Conservation (phyloP, 2,329 filamentous ascomycete genomes). For the Cercospora brassicicola region DNA sequence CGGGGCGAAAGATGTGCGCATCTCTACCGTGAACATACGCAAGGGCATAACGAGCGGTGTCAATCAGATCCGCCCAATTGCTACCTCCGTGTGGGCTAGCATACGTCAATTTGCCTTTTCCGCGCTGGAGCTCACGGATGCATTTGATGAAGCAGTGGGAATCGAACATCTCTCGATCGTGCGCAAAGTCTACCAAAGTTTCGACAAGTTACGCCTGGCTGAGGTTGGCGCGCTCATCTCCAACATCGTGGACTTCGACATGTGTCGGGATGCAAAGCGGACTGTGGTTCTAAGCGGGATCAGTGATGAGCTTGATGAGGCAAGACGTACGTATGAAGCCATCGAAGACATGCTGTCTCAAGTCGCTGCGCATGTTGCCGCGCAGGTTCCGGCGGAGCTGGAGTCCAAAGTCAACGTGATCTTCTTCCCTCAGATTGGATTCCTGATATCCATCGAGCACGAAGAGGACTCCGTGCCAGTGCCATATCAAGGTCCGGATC, state of each 20-base stretch:
- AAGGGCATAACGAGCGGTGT: conserved; percentile 69
- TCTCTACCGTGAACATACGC: conserved; percentile 66
- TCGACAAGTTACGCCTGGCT: conserved; percentile 61
- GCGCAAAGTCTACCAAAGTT: conserved; percentile 59
- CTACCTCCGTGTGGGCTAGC: conserved; percentile 64
- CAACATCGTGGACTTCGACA: conserved; percentile 75
- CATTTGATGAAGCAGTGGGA: conserved; percentile 58
- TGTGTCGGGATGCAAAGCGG: conserved; percentile 68
- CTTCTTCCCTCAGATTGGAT: conserved; percentile 89
- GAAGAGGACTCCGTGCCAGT: conserved; percentile 57
- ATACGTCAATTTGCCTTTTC: conserved; percentile 71
- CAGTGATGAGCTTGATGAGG: conserved; percentile 70
- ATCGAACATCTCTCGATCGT: conserved; percentile 55
- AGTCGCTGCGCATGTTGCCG: conserved; percentile 64
- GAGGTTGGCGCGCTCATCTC: conserved; percentile 70
- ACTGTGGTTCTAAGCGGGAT: conserved; percentile 72
- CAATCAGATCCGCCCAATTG: conserved; percentile 60
- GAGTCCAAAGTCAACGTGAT: conserved; percentile 68
- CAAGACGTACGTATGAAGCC: conserved; percentile 76
- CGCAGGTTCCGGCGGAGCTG: conserved; percentile 60
- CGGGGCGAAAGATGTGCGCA: conserved; percentile 73
- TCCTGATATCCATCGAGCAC: conserved; percentile 72
- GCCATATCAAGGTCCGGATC: conserved; percentile 60
- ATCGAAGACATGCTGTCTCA: conserved; percentile 71
- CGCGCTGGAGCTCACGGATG: conserved; percentile 67